phyloP scores from a whole-genome alignment of 2,329 filamentous ascomycete species.

The Fusarium nygamai region DNA sequence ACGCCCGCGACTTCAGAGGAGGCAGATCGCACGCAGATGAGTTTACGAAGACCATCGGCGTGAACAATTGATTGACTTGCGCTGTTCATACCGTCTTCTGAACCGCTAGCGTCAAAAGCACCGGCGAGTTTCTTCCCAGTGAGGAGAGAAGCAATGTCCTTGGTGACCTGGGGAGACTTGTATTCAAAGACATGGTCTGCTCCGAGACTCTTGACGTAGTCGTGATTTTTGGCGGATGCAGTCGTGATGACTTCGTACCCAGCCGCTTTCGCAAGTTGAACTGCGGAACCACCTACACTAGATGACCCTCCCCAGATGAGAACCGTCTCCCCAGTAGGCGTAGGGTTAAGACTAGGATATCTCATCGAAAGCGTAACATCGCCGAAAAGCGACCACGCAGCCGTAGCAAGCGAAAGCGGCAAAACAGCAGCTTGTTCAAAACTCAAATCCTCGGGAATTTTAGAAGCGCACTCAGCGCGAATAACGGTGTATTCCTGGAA shows the following conservation, averaged over 20 bases:
- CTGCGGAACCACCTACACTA: conserved; percentile 56
- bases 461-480: conserved; percentile 14
- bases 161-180: conserved; percentile 39
- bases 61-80: conserved; percentile 7
- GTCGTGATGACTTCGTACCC: conserved; percentile 59
- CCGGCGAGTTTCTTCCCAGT: conserved; percentile 4
- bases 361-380: conserved; percentile 10
- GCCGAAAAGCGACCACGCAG: conserved; percentile 35
- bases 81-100: conserved; percentile 4
- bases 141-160: conserved; percentile 21
- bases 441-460: conserved; percentile 29
- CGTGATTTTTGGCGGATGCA: conserved; percentile 55
- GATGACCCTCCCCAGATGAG: conserved; percentile 61
- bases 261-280: conserved; percentile 56
- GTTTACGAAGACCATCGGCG: conserved; percentile 14
- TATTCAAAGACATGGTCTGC: conserved; percentile 58
- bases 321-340: not conserved
- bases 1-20: not conserved
- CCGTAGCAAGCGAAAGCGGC: conserved; percentile 34
- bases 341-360: not conserved
- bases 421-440: conserved; percentile 38
- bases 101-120: conserved; percentile 16
- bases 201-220: conserved; percentile 54
- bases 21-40: conserved; percentile 15
- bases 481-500: conserved; percentile 34